phyloP scores from a whole-genome alignment of 2,329 filamentous ascomycete genomes.

The Penicillium sp. region DNA sequence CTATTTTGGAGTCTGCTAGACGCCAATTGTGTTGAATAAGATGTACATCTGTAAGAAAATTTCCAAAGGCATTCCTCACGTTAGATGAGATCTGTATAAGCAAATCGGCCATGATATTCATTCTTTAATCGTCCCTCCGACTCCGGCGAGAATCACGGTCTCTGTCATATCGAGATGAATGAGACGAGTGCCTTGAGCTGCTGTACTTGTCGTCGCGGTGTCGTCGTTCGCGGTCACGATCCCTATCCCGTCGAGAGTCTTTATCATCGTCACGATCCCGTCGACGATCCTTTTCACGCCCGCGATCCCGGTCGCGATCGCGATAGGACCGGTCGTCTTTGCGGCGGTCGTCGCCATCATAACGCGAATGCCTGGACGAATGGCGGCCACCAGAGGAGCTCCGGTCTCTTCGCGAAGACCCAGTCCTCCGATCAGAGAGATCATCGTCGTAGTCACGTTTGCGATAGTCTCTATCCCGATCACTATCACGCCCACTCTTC shows the following conservation, averaged over 20 bases:
- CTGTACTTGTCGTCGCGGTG: conserved; percentile 34
- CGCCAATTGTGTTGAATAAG: not conserved
- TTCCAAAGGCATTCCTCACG: not conserved
- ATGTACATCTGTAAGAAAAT: not conserved
- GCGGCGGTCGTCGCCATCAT: conserved; percentile 38
- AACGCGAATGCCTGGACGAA: conserved; percentile 34
- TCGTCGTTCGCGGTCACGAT: conserved; percentile 27
- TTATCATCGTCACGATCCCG: conserved; percentile 30
- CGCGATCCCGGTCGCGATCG: conserved; percentile 27
- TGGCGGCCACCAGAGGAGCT: conserved; percentile 38
- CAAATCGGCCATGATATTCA: not conserved
- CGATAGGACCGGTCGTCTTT: conserved; percentile 37
- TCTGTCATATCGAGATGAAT: conserved; percentile 30
- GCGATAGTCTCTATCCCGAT: conserved; percentile 34
- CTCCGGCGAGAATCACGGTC: conserved; percentile 33
- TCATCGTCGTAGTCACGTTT: conserved; percentile 36
- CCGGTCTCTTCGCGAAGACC: conserved; percentile 38
- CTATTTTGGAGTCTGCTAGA: conserved; percentile 6
- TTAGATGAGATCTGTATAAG: not conserved
- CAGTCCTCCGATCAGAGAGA: conserved; percentile 38
- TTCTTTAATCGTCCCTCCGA: conserved; percentile 28
- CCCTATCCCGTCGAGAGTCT: conserved; percentile 21
- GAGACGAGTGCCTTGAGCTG: conserved; percentile 33
- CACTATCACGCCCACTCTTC: conserved; percentile 36
- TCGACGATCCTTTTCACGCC: conserved; percentile 33